phyloP scores from a whole-genome alignment of 163 green algal species.

The Coccomyxa subellipsoidea region DNA sequence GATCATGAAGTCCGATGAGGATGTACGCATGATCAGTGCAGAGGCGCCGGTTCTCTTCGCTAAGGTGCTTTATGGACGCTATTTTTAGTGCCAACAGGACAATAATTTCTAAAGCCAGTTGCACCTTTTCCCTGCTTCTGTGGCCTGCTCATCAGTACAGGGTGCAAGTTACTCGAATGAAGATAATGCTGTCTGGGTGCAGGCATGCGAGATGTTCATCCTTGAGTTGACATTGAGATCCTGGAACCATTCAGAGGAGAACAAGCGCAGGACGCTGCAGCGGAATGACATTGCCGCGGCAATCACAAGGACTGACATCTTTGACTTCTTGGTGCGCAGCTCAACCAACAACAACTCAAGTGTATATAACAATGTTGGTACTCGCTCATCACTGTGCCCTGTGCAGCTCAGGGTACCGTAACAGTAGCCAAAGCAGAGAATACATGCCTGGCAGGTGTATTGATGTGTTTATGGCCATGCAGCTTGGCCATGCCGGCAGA shows the following conservation, averaged over 20 bases:
- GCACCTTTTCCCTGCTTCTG: background rate
- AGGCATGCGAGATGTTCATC: conserved; percentile 98
- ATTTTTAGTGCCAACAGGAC: no score
- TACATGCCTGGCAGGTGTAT: no score
- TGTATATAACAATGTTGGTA: no score
- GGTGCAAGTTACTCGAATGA: background rate
- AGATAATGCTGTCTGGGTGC: background rate
- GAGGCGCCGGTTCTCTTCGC: conserved; percentile 97
- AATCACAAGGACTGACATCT: conserved; percentile 91
- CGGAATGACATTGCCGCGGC: conserved; percentile 92
- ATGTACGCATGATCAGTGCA: conserved; percentile 94
- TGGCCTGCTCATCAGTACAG: background rate
- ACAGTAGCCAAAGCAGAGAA: no score
- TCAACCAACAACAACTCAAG: no score
- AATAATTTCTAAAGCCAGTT: background rate
- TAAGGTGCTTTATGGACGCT: conserved; percentile 55
- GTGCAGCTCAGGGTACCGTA: background rate
- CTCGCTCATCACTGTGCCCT: no score
- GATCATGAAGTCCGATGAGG: conserved; percentile 99
- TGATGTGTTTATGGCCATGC: background rate
- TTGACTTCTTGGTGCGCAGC: conserved; percentile 73
- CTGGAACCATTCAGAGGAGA: conserved; percentile 93
- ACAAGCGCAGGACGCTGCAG: conserved; percentile 93
- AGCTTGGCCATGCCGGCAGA: background rate
- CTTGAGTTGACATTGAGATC: conserved; percentile 92